Conservation (phyloP, 495 filamentous ascomycete species). For the Evansstolkia leycettana region DNA sequence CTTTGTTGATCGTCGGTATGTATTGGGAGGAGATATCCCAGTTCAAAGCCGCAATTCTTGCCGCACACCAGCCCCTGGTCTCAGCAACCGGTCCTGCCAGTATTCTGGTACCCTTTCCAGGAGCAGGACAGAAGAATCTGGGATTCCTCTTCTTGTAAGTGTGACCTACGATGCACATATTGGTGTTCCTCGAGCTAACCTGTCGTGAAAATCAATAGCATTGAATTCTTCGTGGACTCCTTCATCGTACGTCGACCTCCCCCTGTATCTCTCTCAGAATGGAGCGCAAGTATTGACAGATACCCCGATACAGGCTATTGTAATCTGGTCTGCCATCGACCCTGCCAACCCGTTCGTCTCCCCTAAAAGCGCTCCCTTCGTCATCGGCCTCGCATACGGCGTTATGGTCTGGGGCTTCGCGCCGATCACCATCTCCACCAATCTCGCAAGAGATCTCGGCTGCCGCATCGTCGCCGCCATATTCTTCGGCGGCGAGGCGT, state of each 20-base stretch:
- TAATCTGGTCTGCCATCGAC: constrained; percentile 42
- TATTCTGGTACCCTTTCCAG: constrained; percentile 33
- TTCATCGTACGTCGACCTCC: constrained; percentile 36
- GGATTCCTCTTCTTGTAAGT: constrained; percentile 37
- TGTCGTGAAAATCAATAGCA: neutral
- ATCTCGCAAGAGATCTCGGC: constrained; percentile 39
- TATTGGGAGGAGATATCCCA: constrained; percentile 33
- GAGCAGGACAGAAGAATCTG: constrained; percentile 23
- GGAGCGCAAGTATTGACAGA: neutral
- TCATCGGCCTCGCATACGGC: constrained; percentile 37
- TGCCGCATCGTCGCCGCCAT: constrained; percentile 43
- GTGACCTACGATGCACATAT: neutral
- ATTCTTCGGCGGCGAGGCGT: constrained; percentile 38
- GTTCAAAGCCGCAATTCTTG: constrained; percentile 15
- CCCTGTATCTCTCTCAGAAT: neutral
- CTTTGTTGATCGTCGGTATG: constrained; percentile 33
- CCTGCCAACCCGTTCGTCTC: constrained; percentile 42
- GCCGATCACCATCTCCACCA: constrained; percentile 35
- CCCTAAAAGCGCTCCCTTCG: constrained; percentile 28
- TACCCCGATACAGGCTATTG: constrained; percentile 16
- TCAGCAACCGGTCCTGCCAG: constrained; percentile 34
- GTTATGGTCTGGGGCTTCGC: constrained; percentile 39
- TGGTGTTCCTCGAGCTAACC: neutral
- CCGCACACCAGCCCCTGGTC: constrained; percentile 20
- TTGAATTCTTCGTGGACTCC: constrained; percentile 39